Base-by-base conservation (phyloP, 495 filamentous ascomycete genomes). In the Aspergillus indologenus region DNA sequence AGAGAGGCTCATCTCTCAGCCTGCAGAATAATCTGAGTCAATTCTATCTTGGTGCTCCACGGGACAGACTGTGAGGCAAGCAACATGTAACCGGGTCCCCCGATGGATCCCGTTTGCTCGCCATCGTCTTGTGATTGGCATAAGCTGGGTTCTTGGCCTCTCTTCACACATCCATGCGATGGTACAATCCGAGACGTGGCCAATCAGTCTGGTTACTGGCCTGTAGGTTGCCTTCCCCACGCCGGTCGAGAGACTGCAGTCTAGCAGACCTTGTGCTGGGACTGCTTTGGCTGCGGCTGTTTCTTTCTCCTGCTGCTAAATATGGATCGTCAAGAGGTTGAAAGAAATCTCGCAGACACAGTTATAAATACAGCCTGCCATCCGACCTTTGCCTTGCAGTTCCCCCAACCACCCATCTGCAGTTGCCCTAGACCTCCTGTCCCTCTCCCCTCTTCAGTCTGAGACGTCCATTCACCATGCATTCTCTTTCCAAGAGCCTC, bases 341-440 rank as follows among this genome's bases (percentile, higher is more conserved):
- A 43, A 43, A 40, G 15, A 52, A 19, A 52, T 22, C 34, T 45
- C 17, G 34, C 22, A 2, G 42, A 52, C 6, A 26, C 11, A 45
- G 43, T 22, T 59, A 59, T 59, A 59, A 59, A 59, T 59, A 59
- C 47, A 42, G 21, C 50, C 50, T 23, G 21, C 29, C 0, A 22
- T 19, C 44, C 55, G 19, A 6, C 29, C 23, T 48, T n/a, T n/a
- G 18, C 15, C 15, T 23, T 23, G n/a, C 19, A 22, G 34, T 29
- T 7, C 7, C n/a, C 48, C 23, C 48, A 51, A 31, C n/a, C 23
- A 51, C 48, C 26, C 26, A 11, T 49, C 48, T 42, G 19, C 42
- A 50, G 26, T 46, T 49, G 14, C 15, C 19, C 18, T 45, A 20
- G 23, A 56, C 20, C 18, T 58, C 48, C 23, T 45, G 19, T 29